Base-by-base conservation (phyloP, 495 filamentous ascomycete genomes). In the Astrothelium subdiscretum region DNA sequence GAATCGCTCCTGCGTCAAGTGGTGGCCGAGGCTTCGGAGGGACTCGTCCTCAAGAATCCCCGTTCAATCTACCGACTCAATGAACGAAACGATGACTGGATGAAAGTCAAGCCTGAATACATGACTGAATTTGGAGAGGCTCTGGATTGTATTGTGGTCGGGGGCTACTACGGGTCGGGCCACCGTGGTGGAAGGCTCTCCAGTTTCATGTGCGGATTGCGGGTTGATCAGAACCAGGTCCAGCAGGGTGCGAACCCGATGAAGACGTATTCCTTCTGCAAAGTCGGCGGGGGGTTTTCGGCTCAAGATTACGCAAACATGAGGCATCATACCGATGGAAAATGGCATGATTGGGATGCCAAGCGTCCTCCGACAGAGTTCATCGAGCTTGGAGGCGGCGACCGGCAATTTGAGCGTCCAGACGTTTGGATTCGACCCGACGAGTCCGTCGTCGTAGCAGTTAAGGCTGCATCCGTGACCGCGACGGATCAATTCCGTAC, bases 61-160 rank as follows among this genome's bases (percentile, higher is more conserved):
- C 80, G 87, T 13, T 94, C 91, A 2, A 76, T 82, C 57, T 98
- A 98, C 71, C 82, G 85, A 29, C 77, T 96, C 32, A 96, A 96
- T 72, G 88, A 91, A 65, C 88, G 94, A 31, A 94, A 94, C 69
- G 90, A 97, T 68, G 88, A 95, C 76, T 98, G 94, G 94, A 89
- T 97, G 78, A 98, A 98, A 72, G 91, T 98, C 22, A 98, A 98
- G 71, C 94, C 94, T 4, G 94, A 98, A 63, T 98, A 98, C 74
- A 97, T 98, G 94, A 86, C 85, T 27, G 94, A 96, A 65, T 97
- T 92, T 70, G 94, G 94, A 61, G 94, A 98, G 74, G 89, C 86
- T 5, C 82, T 98, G 11, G 94, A 98, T 70, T 86, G 90, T 58
- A 76, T 96, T 20, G 80, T 98, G 5, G 81, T 98, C 48, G 94